A percentile compares a stretch with the other conserved stretches of the same genome.
Evolutionary conservation across 768 basidiomycete species (phyloP).

Genomic region (Pisolithus sp.): DNA sequence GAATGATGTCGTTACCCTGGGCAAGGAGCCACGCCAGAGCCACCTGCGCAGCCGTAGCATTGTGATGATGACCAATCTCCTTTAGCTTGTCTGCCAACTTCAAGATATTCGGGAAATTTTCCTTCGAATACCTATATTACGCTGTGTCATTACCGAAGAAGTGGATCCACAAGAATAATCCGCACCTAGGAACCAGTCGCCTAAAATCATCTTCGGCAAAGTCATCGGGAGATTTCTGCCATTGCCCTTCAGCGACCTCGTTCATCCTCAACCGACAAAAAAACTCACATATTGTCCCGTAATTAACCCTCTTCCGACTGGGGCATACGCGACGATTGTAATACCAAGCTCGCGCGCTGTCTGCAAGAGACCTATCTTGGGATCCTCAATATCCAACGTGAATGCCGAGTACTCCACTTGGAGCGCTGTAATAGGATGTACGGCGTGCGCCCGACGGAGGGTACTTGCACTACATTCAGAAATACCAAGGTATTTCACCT

Average conservation of each 20-base stretch:
- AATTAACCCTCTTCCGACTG: slow-evolving; percentile 47
- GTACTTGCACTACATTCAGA: slow-evolving; percentile 36
- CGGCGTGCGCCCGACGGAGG: slow-evolving; percentile 43
- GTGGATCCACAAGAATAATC: slow-evolving; percentile 16
- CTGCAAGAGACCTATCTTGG: slow-evolving; percentile 34
- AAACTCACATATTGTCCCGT: slow-evolving; percentile 38
- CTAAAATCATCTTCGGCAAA: slow-evolving; percentile 25
- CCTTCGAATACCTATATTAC: slow-evolving; percentile 25
- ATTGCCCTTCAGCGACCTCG: neutral
- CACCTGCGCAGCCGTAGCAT: slow-evolving; percentile 34
- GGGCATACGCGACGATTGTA: slow-evolving; percentile 45
- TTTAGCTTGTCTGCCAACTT: slow-evolving; percentile 30
- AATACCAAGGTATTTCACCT: slow-evolving; percentile 45
- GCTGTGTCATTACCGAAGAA: neutral
- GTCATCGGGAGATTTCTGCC: slow-evolving; percentile 29
- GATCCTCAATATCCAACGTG: slow-evolving; percentile 41
- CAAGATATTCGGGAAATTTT: slow-evolving; percentile 42
- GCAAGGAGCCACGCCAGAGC: slow-evolving; percentile 36
- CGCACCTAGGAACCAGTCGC: slow-evolving; percentile 16
- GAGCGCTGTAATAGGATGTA: slow-evolving; percentile 45
- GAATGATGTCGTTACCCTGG: slow-evolving; percentile 33
- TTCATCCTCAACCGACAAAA: neutral
- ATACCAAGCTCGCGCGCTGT: slow-evolving; percentile 45
- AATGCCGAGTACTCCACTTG: slow-evolving; percentile 51
- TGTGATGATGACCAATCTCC: slow-evolving; percentile 27